Conservation (phyloP, 2,329 filamentous ascomycete genomes). For the Aureobasidium vineae region DNA sequence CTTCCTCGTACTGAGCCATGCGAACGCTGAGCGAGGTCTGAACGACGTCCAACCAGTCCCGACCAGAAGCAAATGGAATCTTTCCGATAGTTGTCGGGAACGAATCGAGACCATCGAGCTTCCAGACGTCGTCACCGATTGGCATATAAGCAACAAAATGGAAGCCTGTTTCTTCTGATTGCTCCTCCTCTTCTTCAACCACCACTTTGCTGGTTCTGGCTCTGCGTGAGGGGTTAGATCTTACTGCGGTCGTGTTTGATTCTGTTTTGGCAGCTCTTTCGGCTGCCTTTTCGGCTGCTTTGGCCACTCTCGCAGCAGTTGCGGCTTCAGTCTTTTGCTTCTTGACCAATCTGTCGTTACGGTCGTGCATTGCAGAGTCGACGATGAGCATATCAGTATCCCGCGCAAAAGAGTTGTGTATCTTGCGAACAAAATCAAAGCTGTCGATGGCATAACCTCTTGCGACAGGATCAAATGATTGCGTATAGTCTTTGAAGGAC, state of each 20-base stretch:
- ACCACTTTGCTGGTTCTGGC: conserved; percentile 35
- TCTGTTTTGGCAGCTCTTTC: conserved; percentile 20
- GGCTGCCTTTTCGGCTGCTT: conserved; percentile 30
- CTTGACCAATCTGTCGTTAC: conserved; percentile 41
- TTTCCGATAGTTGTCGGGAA: conserved; percentile 65
- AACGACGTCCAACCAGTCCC: conserved; percentile 67
- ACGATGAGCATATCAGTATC: conserved; percentile 73
- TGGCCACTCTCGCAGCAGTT: conserved; percentile 35
- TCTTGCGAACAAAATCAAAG: conserved; percentile 71
- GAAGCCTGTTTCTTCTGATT: conserved; percentile 62
- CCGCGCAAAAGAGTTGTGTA: conserved; percentile 86
- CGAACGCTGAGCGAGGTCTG: conserved; percentile 63
- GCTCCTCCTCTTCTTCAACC: conserved; percentile 31
- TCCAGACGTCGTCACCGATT: conserved; percentile 72
- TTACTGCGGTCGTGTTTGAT: background rate
- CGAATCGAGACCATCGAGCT: conserved; percentile 78
- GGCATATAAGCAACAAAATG: conserved; percentile 92
- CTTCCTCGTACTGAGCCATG: conserved; percentile 65
- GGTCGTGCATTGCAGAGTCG: conserved; percentile 63
- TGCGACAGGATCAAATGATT: conserved; percentile 64
- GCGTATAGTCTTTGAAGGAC: conserved; percentile 71
- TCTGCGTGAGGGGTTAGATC: conserved; percentile 29
- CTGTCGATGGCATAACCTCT: conserved; percentile 73
- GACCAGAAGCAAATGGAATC: conserved; percentile 45
- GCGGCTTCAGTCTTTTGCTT: conserved; percentile 38